phyloP scores from a whole-genome alignment of 225 moss, liverwort and hornwort species.

The Ulota crispa region DNA sequence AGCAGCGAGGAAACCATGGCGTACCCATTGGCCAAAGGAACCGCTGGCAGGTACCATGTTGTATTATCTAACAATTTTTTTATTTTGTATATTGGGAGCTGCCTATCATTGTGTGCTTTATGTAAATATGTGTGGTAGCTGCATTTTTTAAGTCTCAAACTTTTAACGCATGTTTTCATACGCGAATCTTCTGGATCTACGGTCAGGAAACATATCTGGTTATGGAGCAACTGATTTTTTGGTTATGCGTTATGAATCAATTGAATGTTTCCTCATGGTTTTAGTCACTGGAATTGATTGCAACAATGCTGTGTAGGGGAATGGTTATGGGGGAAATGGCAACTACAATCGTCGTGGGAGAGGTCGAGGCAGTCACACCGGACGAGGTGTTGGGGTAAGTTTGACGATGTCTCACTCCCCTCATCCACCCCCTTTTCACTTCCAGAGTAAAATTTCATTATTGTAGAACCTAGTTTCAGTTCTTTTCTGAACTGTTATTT shows the following conservation, averaged over 20 bases:
- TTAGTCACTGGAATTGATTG: background rate
- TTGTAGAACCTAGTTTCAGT: background rate
- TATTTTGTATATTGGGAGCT: background rate
- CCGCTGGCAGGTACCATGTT: constrained; percentile 59
- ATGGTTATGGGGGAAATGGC: constrained; percentile 64
- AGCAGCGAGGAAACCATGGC: constrained; percentile 63
- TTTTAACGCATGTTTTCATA: background rate
- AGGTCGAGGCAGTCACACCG: constrained; percentile 80
- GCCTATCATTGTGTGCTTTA: background rate
- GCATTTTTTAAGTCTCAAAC: background rate
- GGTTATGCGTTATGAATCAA: background rate
- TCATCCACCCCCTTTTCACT: background rate
- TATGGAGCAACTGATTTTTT: background rate
- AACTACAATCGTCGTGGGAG: constrained; percentile 84
- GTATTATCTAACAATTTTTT: background rate
- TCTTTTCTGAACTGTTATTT: background rate
- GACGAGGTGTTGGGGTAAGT: constrained; percentile 90
- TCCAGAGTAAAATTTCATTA: background rate
- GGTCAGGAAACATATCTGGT: background rate
- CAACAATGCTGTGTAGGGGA: constrained; percentile 56
- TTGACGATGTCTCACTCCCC: background rate
- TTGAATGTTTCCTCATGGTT: background rate
- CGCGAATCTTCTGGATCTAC: background rate
- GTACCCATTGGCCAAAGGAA: constrained; percentile 55
- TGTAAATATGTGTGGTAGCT: background rate